Evolutionary conservation across 2,329 filamentous ascomycete genomes (phyloP), one percentile per base, ranked within the genome.

Genomic region (Beauveria sp.): DNA sequence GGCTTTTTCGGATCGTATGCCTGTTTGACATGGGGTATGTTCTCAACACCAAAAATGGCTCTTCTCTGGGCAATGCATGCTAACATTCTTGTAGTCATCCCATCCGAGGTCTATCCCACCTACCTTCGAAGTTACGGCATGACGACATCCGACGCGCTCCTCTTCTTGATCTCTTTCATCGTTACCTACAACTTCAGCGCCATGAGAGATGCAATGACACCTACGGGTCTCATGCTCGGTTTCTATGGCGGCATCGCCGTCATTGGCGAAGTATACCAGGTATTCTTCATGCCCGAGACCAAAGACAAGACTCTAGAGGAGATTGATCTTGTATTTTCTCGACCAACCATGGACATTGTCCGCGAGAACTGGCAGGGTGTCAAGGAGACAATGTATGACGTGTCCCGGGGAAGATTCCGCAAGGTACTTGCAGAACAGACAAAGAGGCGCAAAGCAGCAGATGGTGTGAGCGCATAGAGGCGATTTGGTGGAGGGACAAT

Each of bases 201-300:
- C 10, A 91, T 90, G 88, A 83, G 88, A 71, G 70, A 80, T 0
- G 81, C 83, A n/a, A 88, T 91, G 81, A 82, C 79, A 8, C 77
- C 74, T 40, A 89, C 85, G 1, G 87, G 88, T 10, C 76, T 90
- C 0, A 78, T 83, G 0, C 79, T 90, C 0, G 88, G 88, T 3
- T 90, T 91, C 73, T 91, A 89, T 70, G 87, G 88, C 5, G 88
- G 88, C 18, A 90, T 90, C 59, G 87, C 87, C 0, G 79, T 88
- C 0, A 10, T 90, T 0, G 88, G 86, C 14, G 88, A 86, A 81
- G 76, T 89, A 66, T 90, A 90, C 71, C 87, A 90, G 73, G 77
- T 90, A 52, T 70, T 90, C 55, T 90, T 90, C 74, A 90, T 90
- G 88, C 87, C 86, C 0, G 86, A 90, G 76, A 90, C 87, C 3